These are phyloP conservation scores for Sesbania bispinosa DNA, from an alignment of 306 rosid genomes.

Conservation along the genomic window DNA sequence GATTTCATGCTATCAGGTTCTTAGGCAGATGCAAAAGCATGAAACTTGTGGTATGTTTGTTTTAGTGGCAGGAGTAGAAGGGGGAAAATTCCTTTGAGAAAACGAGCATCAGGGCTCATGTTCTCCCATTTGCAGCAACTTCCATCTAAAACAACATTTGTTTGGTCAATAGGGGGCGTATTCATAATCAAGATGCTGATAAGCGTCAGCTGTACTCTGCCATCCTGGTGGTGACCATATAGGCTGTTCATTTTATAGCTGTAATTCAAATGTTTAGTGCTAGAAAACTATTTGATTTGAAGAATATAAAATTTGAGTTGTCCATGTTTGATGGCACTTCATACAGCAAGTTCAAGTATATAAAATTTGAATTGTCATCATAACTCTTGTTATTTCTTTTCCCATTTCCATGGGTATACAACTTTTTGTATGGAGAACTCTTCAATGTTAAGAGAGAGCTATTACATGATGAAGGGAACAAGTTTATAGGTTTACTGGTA, in stretches of 20 bases:
- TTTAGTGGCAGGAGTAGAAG: not conserved
- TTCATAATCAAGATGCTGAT: conserved; percentile 8
- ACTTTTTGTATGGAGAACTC: too few relatives aligned
- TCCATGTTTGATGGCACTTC: conserved; percentile 20
- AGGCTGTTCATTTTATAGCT: conserved; percentile 16
- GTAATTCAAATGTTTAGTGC: conserved; percentile 13
- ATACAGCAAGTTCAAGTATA: not conserved
- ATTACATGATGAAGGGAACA: not conserved
- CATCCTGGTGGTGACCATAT: conserved; percentile 1
- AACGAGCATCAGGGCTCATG: not conserved
- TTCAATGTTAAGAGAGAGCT: not conserved
- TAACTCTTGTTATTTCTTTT: not conserved
- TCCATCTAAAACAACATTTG: not conserved
- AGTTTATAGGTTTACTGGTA: not conserved
- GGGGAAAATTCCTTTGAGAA: not conserved
- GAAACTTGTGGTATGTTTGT: not conserved
- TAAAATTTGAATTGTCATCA: conserved; percentile 3
- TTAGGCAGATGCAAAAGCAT: conserved; percentile 3
- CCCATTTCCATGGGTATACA: not conserved
- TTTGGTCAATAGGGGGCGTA: not conserved
- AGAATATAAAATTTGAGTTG: conserved; percentile 9
- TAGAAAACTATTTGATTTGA: not conserved
- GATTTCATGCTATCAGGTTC: conserved; percentile 13
- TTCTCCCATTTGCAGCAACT: not conserved
- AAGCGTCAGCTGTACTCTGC: not conserved